Percentiles rank a stretch among this genome's conserved stretches.
Evolutionary conservation across 2,329 filamentous ascomycete species (phyloP).

Genomic region (Thelonectria discophora): DNA sequence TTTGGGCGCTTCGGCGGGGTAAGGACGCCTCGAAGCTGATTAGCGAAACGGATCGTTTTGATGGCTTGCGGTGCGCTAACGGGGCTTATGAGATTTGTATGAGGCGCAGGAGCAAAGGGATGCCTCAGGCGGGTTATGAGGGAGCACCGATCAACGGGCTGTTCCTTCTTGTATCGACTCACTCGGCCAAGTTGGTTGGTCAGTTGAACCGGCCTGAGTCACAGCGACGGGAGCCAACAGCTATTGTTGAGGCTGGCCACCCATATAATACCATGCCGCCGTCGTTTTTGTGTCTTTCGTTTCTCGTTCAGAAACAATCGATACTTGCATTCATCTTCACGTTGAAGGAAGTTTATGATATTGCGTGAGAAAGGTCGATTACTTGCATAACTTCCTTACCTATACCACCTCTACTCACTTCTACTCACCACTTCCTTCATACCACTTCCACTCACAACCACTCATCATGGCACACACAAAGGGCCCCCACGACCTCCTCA

Average conservation of each 20-base stretch:
- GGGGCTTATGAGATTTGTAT: too few species aligned
- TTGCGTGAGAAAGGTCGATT: background rate
- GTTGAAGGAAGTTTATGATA: background rate
- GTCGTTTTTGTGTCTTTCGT: background rate
- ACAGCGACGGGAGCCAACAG: conserved; percentile 1
- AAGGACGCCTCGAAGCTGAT: too few species aligned
- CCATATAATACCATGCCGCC: background rate
- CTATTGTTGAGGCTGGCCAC: background rate
- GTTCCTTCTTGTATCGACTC: conserved; percentile 16
- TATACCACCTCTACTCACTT: background rate
- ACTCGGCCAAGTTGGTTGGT: conserved; percentile 7
- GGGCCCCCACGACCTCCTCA: conserved; percentile 53
- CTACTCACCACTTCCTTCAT: too few species aligned
- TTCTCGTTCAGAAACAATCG: background rate
- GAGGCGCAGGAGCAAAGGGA: too few species aligned
- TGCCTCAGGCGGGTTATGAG: background rate
- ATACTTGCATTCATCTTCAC: background rate
- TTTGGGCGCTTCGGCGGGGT: too few species aligned
- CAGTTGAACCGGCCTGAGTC: conserved; percentile 32
- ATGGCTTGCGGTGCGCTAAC: too few species aligned
- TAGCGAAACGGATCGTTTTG: too few species aligned
- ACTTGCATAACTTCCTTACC: background rate
- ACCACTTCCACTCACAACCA: conserved; percentile 12
- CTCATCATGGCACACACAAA: conserved; percentile 30
- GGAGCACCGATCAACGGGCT: background rate